Conservation (phyloP, 805 yeast species). For the Nakazawaea ernobii region DNA sequence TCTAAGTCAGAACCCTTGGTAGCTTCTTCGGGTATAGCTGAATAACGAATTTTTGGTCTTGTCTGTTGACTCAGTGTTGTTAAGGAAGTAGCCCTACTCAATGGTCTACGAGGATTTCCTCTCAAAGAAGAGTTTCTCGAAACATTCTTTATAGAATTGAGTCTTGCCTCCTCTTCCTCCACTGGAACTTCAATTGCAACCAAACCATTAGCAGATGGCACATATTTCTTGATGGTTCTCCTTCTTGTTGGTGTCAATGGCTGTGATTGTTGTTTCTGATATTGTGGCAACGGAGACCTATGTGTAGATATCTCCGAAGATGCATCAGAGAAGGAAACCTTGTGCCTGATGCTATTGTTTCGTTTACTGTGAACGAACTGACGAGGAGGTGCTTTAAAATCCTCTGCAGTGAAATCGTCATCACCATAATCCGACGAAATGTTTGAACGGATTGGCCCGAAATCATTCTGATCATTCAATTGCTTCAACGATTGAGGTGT, state of each 20-base stretch:
- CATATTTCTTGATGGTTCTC: conserved; percentile 58
- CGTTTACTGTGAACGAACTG: neutral
- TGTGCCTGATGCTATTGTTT: conserved; percentile 13
- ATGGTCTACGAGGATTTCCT: conserved; percentile 4
- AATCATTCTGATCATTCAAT: conserved; percentile 5
- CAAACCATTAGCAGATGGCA: conserved; percentile 71
- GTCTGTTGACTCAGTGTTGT: conserved; percentile 15
- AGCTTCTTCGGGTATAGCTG: conserved; percentile 5
- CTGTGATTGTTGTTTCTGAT: neutral
- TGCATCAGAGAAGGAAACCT: conserved; percentile 17
- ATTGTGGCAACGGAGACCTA: neutral
- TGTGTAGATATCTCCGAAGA: conserved; percentile 6
- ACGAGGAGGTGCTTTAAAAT: neutral
- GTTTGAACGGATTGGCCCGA: neutral
- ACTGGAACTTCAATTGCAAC: conserved; percentile 66
- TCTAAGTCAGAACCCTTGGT: neutral
- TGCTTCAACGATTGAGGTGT: conserved; percentile 18
- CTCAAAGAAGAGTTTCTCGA: conserved; percentile 13
- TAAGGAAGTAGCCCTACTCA: conserved; percentile 16
- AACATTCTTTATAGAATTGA: conserved; percentile 7
- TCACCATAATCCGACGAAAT: conserved; percentile 1
- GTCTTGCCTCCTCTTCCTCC: conserved; percentile 16
- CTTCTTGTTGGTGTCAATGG: conserved; percentile 14
- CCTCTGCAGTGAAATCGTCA: neutral
- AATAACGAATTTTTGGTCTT: neutral